Conservation (phyloP, 768 basidiomycete genomes). For the Lactarius hatsudake region DNA sequence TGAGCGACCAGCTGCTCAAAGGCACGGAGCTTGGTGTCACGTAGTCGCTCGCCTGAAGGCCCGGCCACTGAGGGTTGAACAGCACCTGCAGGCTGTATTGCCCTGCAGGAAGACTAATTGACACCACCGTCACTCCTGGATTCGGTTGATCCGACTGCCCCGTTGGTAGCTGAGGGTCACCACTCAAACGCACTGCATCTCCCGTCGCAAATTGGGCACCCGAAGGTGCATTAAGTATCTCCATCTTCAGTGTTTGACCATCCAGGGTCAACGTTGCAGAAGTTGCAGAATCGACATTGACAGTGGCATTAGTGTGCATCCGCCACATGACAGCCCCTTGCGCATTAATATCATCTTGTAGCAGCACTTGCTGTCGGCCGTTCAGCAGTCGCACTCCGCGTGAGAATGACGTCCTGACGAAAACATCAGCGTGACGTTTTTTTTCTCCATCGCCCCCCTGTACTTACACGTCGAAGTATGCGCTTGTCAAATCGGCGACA, state of each 20-base stretch:
- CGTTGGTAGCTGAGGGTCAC: conserved; percentile 64
- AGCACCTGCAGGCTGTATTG: conserved; percentile 76
- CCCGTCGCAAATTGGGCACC: conserved; percentile 63
- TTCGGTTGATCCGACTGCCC: conserved; percentile 67
- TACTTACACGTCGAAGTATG: conserved; percentile 72
- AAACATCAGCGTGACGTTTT: conserved; percentile 15
- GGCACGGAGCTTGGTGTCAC: conserved; percentile 70
- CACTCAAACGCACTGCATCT: conserved; percentile 51
- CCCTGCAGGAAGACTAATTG: conserved; percentile 66
- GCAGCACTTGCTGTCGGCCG: conserved; percentile 77
- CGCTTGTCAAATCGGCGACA: conserved; percentile 70
- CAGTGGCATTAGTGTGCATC: conserved; percentile 93
- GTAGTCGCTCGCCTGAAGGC: conserved; percentile 56
- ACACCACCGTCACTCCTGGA: conserved; percentile 74
- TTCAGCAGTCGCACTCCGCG: conserved; percentile 88
- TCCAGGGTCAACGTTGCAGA: conserved; percentile 75
- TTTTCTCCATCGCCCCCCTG: background rate
- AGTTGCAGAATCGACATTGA: conserved; percentile 52
- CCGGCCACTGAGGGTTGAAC: conserved; percentile 92
- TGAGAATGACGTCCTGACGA: conserved; percentile 59
- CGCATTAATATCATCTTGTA: conserved; percentile 87
- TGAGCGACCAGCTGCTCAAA: conserved; percentile 71
- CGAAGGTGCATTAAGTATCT: conserved; percentile 61
- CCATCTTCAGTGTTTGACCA: conserved; percentile 61
- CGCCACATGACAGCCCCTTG: conserved; percentile 73